Base-by-base conservation (phyloP, 202 grass and related monocot genomes). In the Hordeum pubiflorum region DNA sequence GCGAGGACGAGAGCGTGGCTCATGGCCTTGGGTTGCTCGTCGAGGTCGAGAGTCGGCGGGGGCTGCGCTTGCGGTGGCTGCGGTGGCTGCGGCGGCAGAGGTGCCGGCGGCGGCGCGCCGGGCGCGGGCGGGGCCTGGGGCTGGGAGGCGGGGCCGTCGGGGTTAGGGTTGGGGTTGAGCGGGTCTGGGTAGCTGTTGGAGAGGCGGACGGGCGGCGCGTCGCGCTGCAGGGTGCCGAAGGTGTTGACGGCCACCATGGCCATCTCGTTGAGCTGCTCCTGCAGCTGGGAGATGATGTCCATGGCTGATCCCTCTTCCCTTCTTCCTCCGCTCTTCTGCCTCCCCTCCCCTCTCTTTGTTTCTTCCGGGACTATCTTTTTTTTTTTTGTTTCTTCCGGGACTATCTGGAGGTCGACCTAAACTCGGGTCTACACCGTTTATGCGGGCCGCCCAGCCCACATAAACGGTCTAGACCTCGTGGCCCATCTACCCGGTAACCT, bases 251-350 rank as follows among this genome's bases (percentile, higher is more conserved):
- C 79, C 14, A 97, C 52, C 82, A 97, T 55, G n/a, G 95, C 90
- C 34, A 94, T 89, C 52, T 89, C 80, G 79, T 93, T 94, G 2
- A 97, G 90, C 88, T 94, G 90, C 58, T 97, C 92, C 78, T 97
- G 95, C 63, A 97, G 89, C 87, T 97, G 95, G 81, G 95, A 86
- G 82, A 97, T 94, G 70, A 94, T 97, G 78, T 94, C 92, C 95
- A 97, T 97, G 61, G 44, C 54, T 22, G 7, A 33, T 22, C 12
- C 40, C 56, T 41, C 39, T 20, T 29, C 56, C 29, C 39, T 20
- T n/a, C 34, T 33, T 68, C 26, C 20, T 46, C 74, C 43, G 9
- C 3, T 69, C 63, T n/a, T 14, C 57, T 9, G 6, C 24, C 32
- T 37, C 24, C 41, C 37, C 37, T 39, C 37, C 37, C 24, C 32